Evolutionary conservation across 169 alveolate genomes (phyloP), one percentile per base, ranked within the genome.

Genomic region (Plasmodium vinckei): DNA sequence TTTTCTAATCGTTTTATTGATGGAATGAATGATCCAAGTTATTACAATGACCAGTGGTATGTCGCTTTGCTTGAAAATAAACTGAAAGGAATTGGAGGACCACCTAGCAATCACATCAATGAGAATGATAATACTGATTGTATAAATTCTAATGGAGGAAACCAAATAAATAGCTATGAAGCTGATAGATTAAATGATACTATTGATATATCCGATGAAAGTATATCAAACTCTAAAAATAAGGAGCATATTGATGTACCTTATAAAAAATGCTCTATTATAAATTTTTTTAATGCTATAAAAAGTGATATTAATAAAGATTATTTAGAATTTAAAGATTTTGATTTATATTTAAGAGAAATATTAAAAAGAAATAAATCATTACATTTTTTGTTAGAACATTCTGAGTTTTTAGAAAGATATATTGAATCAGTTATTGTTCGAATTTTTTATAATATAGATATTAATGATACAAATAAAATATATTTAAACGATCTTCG

Each of bases 1-100:
- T 82, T 82, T 23, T 49, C 44, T 5, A 82, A 82, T 19, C 90
- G 90, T 19, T 82, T 82, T 23, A 68, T 82, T 54, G 90, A 82
- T 54, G 90, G 90, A 12, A 57, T 44, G 60, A 82, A 82, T 33
- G 90, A 82, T 68, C 90, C 90, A 42, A 82, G 90, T 82, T 82
- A 68, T 47, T 68, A 68, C 67, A 13, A 69, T 61, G 90, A 82
- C 61, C 53, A 72, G 9, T 67, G 57, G 61, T 82, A 82, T 68
- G 67, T 23, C 39, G 33, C n/a, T 44, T 42, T 19, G 64, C 65
- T 79, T 79, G 60, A 64, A 10, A 51, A 33, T 23, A 23, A 33
- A n/a, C 49, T 1, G 15, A 67, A 79, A 46, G 89, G 59, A 47
- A 4, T 23, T 49, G 39, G 21, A n/a, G 49, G 2, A 47, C n/a